phyloP scores from a whole-genome alignment of 208 protist genomes.

The Acanthamoeba divionensis region DNA sequence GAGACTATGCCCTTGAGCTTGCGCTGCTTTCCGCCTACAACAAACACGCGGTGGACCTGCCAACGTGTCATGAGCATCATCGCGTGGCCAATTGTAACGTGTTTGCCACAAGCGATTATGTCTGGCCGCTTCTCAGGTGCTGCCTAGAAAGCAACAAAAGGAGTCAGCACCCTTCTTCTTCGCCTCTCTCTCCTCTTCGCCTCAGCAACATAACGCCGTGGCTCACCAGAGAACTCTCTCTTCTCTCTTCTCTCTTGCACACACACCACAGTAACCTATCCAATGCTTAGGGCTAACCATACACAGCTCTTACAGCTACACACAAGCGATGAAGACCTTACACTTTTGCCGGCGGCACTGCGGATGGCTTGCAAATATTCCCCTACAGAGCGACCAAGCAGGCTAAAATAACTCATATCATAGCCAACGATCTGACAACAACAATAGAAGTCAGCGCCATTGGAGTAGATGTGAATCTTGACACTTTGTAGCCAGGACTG shows the following conservation, averaged over 20 bases:
- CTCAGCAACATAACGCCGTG: too few relatives aligned
- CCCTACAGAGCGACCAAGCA: background rate
- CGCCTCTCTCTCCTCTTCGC: too few relatives aligned
- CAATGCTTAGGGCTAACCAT: too few relatives aligned
- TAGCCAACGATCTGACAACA: background rate
- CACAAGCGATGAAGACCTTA: too few relatives aligned
- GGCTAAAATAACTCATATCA: background rate
- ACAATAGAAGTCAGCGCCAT: too few relatives aligned
- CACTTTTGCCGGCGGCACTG: too few relatives aligned
- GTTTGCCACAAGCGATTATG: background rate
- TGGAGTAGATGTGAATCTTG: too few relatives aligned
- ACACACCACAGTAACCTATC: background rate
- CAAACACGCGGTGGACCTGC: conserved; percentile 8
- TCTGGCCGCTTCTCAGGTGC: background rate
- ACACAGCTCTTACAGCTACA: too few relatives aligned
- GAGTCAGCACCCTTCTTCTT: background rate
- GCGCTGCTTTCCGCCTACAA: background rate
- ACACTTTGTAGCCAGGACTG: too few relatives aligned
- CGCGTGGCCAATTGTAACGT: background rate
- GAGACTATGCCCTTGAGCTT: background rate
- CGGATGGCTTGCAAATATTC: background rate
- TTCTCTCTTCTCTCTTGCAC: background rate
- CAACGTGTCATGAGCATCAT: background rate
- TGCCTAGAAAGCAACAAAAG: background rate
- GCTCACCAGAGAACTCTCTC: background rate